Base-by-base conservation (phyloP, 1,284 basidiomycete genomes). In the Retiboletus fuscus region DNA sequence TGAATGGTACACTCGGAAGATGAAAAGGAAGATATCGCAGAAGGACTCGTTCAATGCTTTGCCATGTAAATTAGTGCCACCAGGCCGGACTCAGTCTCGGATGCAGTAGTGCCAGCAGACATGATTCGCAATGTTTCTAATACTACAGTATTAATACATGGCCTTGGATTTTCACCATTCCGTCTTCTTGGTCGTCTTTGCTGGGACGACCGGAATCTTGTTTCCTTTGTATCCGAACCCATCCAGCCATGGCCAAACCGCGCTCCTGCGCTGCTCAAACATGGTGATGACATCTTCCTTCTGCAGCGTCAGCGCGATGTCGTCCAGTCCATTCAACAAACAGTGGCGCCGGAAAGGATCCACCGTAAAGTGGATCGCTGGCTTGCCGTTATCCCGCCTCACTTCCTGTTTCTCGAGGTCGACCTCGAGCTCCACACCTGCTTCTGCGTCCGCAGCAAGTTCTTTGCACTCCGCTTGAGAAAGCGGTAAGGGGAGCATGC, bases 281-380 rank as follows among this genome's bases (percentile, higher is more conserved):
- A 83, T 78, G 74, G 87, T 86, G 74, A 98, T 97, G 28, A 86
- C 82, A 20, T 85, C 84, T 61, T 86, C 90, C 81, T 92, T 92
- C 82, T 95, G 91, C 86, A 98, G 87, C 49, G 96, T 98, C 81
- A 98, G 85, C 62, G 93, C 95, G 76, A 98, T 96, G 81, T 98
- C 96, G 82, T 98, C 96, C 75, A 98, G 85, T 46, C 96, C 96
- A 80, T 98, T 96, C 83, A 98, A 82, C 83, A 98, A 85, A 82
- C 97, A 97, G 81, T 97, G 94, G 71, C 95, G 87, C 71, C 96
- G 88, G 93, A 98, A 98, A 0, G 92, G 83, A 84, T 98, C 96
- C 63, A 93, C 91, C 53, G 88, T 86, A 84, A 98, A 98, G 62
- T 88, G 74, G 75, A 97, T 91, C 16, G 92, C 80, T 12, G 90